These are phyloP conservation scores for Torulaspora franciscae DNA, from an alignment of 805 yeast genomes.

Conservation along the genomic window DNA sequence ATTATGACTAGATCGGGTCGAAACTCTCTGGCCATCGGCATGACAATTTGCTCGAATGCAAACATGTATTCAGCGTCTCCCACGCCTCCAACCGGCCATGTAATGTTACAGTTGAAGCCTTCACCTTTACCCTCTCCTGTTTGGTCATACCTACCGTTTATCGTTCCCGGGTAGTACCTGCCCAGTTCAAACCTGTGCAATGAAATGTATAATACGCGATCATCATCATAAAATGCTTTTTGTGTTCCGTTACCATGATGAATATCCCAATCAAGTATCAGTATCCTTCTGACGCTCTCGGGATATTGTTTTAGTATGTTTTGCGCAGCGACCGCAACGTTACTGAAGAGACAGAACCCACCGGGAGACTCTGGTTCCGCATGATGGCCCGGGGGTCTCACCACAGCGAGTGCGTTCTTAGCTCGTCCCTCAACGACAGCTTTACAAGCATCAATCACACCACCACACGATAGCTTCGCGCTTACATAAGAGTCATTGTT, in stretches of 20 bases:
- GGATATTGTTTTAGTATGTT: conserved; percentile 77
- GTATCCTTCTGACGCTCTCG: conserved; percentile 76
- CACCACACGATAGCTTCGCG: conserved; percentile 93
- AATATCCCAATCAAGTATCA: conserved; percentile 94
- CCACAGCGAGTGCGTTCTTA: conserved; percentile 88
- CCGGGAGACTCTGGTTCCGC: conserved; percentile 98
- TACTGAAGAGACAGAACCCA: conserved; percentile 92
- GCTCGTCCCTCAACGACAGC: conserved; percentile 93
- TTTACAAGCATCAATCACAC: conserved; percentile 91
- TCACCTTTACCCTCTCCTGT: conserved; percentile 83
- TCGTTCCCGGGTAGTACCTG: conserved; percentile 88
- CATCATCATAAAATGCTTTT: conserved; percentile 82
- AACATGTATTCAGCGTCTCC: conserved; percentile 93
- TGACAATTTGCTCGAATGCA: conserved; percentile 77
- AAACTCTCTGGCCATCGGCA: conserved; percentile 86
- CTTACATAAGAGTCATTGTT: conserved; percentile 84
- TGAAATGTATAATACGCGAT: conserved; percentile 85
- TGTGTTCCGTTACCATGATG: conserved; percentile 99
- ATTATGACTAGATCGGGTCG: conserved; percentile 90
- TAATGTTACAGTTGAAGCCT: conserved; percentile 85
- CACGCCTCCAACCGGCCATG: conserved; percentile 90
- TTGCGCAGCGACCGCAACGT: conserved; percentile 95
- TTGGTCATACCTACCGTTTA: conserved; percentile 73
- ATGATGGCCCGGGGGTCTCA: conserved; percentile 98
- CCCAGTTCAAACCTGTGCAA: conserved; percentile 91